Base-by-base conservation (phyloP, 1,284 basidiomycete genomes). In the Phellopilus nigrolimitatus region DNA sequence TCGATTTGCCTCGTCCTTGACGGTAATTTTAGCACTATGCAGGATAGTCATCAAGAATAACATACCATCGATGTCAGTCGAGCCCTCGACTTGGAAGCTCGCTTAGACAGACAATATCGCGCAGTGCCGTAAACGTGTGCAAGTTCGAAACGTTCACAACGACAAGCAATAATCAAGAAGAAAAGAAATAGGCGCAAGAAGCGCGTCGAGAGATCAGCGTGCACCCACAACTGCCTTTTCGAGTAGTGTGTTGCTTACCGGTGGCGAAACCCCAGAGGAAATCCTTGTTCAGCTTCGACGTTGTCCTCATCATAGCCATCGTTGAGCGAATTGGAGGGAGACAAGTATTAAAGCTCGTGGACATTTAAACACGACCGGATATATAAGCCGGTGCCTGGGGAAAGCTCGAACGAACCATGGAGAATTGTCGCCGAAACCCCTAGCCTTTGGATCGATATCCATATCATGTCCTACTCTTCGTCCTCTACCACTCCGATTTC, bases 181-280 rank as follows among this genome's bases (percentile, higher is more conserved):
- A n/a, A n/a, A n/a, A n/a, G 43, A 39, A 3, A 27, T 41, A 21
- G 21, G 51, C 33, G 43, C 51, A 56, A 56, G 45, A 38, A 17
- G 50, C 21, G 43, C 25, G 27, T 22, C 36, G 17, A 22, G 49
- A 15, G 41, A 27, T 28, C 44, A 19, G 28, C 24, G 25, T 10
- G 15, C 13, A 2, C n/a, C 15, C 34, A 13, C 34, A 15, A n/a
- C 19, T 37, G 8, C 12, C 8, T 7, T 17, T 15, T 15, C n/a
- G 19, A 19, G 47, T 8, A 37, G 10, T 21, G 27, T 39, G n/a
- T 31, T 25, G 64, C 70, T 61, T 54, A 78, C 84, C 83, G 15
- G 86, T 87, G 3, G 84, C 82, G 60, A 83, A 85, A 46, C 83
- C 84, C 75, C 81, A 87, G 46, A 84, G 67, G 63, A 88, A 88